Evolutionary conservation across 1,284 basidiomycete genomes (phyloP).

Genomic region (Trametes sp.): DNA sequence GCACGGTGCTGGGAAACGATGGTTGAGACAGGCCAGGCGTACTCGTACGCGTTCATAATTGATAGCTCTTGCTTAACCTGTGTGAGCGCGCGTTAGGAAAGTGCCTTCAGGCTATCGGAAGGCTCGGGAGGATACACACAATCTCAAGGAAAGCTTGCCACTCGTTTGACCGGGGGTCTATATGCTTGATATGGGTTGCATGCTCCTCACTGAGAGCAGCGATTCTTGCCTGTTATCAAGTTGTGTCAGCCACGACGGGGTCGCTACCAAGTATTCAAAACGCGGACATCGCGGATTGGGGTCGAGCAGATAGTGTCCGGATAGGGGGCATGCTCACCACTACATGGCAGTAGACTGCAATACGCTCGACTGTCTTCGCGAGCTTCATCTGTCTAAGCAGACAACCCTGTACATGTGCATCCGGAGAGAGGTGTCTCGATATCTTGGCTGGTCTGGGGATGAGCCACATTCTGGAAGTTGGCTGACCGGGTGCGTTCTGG

Average conservation of each 20-base stretch:
- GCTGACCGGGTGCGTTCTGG: no score
- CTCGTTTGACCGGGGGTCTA: background rate
- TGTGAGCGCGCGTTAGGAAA: background rate
- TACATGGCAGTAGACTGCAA: background rate
- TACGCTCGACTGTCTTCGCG: background rate
- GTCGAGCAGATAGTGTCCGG: no score
- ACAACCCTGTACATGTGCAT: background rate
- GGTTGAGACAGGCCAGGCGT: constrained; percentile 9
- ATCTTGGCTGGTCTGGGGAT: background rate
- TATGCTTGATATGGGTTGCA: background rate
- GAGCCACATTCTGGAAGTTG: background rate
- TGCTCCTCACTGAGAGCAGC: background rate
- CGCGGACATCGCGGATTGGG: background rate
- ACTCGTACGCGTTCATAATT: constrained; percentile 2
- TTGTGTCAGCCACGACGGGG: background rate
- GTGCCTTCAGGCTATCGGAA: no score
- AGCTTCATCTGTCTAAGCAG: background rate
- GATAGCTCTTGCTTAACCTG: constrained; percentile 2
- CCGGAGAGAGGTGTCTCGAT: background rate
- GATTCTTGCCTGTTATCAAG: background rate
- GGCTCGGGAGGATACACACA: background rate
- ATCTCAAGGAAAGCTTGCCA: background rate
- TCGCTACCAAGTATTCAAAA: no score
- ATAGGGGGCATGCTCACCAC: background rate
- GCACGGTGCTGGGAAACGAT: constrained; percentile 1